phyloP scores from a whole-genome alignment of 495 filamentous ascomycete species.

The Margaritispora aquatica region DNA sequence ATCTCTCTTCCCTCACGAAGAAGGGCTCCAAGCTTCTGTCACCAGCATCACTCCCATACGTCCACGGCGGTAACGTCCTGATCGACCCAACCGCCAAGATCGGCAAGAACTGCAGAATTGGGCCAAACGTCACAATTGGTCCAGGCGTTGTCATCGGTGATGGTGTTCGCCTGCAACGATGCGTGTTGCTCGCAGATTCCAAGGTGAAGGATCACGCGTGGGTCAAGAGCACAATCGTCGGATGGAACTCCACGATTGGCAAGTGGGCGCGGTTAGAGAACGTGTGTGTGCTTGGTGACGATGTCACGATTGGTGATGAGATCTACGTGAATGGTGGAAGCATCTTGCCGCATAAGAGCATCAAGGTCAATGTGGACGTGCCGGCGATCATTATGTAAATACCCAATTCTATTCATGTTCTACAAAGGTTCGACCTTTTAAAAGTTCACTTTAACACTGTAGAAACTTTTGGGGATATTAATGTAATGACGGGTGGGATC shows the following conservation, averaged over 20 bases:
- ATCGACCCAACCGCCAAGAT: constrained; percentile 95
- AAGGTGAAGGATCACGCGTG: constrained; percentile 99
- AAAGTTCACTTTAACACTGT: too few relatives aligned
- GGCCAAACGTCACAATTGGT: constrained; percentile 95
- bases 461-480: too few relatives aligned
- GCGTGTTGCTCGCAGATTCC: constrained; percentile 79
- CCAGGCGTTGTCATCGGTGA: constrained; percentile 93
- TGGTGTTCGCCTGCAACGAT: constrained; percentile 90
- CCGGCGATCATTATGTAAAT: constrained; percentile 78
- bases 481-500: too few relatives aligned
- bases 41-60: constrained; percentile 67
- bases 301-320: constrained; percentile 98
- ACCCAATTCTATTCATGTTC: too few relatives aligned
- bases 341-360: constrained; percentile 95
- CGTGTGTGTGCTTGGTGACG: constrained; percentile 93
- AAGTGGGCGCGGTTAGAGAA: constrained; percentile 97
- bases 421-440: too few relatives aligned
- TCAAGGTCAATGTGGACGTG: constrained; percentile 96
- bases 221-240: constrained; percentile 98
- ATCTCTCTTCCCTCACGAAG: constrained; percentile 89
- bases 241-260: constrained; percentile 96
- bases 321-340: constrained; percentile 98
- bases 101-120: constrained; percentile 97
- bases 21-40: constrained; percentile 83
- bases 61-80: constrained; percentile 94